Evolutionary conservation across 495 filamentous ascomycete genomes (phyloP), one percentile per base, ranked within the genome.

Genomic region (Penicillium waksmanii): DNA sequence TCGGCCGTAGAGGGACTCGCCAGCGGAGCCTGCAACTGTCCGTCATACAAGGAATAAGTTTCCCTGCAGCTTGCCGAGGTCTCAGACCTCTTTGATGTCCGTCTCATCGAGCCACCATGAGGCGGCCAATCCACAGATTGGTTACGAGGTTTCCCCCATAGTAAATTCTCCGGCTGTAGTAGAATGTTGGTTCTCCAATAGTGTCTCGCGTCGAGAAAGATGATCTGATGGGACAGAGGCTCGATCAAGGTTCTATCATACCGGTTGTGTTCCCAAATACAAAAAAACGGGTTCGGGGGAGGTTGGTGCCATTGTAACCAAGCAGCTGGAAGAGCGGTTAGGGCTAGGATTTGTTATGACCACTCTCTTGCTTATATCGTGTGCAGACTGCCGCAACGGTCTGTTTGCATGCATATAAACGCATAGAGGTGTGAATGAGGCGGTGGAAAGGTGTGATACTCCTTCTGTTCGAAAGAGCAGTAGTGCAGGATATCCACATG

Each of bases 401-500:
- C 67, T 73, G 74, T 77, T 77, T 77, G 72, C 61, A 71, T 64
- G 56, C 53, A 63, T 54, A 65, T 56, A 42, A 15, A 51, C 53
- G 27, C n/a, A 12, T 36, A 25, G 38, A 56, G 43, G 23, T n/a
- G 8, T 21, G 42, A 44, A 44, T 44, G 38, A 13, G 53, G 64
- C 34, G 56, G 53, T 63, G 53, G 17, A 47, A 43, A 52, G 36
- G 49, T 51, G 50, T 57, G 38, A 54, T 55, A 56, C 43, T 50
- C 38, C 80, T 89, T 38, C 36, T 38, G 15, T 48, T 12, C 19
- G 21, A 48, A 48, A 27, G 23, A 25, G 46, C 52, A 51, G 49
- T 93, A 66, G 79, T 86, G 25, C 74, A 80, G 34, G 80, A 84
- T 19, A 71, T 96, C 44, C 79, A 81, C 65, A 82, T 87, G 64